Evolutionary conservation across 148 eudicot species (phyloP), one percentile per base, ranked within the genome.

Genomic region (Persicaria tinctoria): DNA sequence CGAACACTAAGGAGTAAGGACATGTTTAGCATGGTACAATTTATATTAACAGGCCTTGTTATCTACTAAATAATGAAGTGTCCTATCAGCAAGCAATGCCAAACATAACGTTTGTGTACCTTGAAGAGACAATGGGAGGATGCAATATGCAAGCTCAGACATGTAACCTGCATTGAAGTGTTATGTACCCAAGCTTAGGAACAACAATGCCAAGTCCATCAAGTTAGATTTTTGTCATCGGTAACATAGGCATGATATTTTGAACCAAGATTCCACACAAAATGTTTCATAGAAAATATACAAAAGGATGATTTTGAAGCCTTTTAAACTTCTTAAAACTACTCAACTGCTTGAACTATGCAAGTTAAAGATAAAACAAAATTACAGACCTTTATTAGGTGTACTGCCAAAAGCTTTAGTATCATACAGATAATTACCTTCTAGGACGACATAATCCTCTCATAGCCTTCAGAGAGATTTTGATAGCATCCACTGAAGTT

Each of bases 381-480:
- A 23, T 60, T 60, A 60, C 68, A 23, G 41, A 60, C 1, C 68
- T 23, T 23, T 60, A 23, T 60, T 7, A 23, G n/a, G 56, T 53
- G 44, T 20, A 9, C 41, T 23, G 44, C 13, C 68, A 23, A 60
- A 8, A 60, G 44, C 44, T 41, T 60, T 27, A 32, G 41, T 32
- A 60, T 60, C 44, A 10, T 60, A 23, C 41, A 60, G 68, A 60
- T 60, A 60, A 23, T 60, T 60, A 60, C 68, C 68, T 60, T 60
- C 68, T 20, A 23, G 44, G 5, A 8, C 68, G 11, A 60, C 27
- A 23, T 1, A 60, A 60, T 60, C 68, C 44, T 60, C 44, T 60
- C 44, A 60, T 18, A 23, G 68, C 38, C 44, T 9, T 8, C 41
- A 9, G 64, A 32, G 64, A 57, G 64, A 57, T 66, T 41, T 66